Conservation (phyloP, 345 rosid species). For the Salix suchowensis region DNA sequence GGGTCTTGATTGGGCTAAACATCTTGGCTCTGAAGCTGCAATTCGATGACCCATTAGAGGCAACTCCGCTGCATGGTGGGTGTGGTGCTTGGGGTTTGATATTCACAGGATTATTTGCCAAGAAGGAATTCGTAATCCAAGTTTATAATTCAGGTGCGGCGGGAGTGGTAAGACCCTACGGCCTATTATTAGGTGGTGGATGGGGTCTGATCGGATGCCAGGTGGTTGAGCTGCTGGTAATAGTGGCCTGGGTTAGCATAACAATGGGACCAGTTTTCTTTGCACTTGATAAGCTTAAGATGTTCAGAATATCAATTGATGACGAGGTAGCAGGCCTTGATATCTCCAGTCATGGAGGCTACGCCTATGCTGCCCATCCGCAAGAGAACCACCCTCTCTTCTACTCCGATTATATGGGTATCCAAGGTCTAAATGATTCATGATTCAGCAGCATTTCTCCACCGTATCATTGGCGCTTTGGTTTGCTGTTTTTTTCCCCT, state of each 20-base stretch:
- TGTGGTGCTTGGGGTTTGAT: slow-evolving; percentile 65
- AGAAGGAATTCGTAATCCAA: slow-evolving; percentile 52
- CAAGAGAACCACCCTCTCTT: slow-evolving; percentile 35
- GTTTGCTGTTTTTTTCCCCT: background rate
- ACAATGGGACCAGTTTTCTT: slow-evolving; percentile 62
- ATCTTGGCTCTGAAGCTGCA: slow-evolving; percentile 29
- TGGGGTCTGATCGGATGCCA: slow-evolving; percentile 53
- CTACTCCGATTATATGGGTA: slow-evolving; percentile 30
- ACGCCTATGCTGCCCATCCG: slow-evolving; percentile 38
- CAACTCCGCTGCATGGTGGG: slow-evolving; percentile 56
- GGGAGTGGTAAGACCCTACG: slow-evolving; percentile 39
- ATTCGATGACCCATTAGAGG: slow-evolving; percentile 63
- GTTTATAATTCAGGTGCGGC: slow-evolving; percentile 41
- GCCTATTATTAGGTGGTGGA: slow-evolving; percentile 58
- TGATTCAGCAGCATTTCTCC: background rate
- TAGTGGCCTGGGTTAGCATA: slow-evolving; percentile 40
- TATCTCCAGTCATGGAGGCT: slow-evolving; percentile 57
- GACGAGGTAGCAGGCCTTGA: slow-evolving; percentile 59
- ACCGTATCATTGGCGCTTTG: background rate
- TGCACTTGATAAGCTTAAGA: slow-evolving; percentile 37
- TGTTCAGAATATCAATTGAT: slow-evolving; percentile 41
- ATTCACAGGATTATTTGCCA: slow-evolving; percentile 57
- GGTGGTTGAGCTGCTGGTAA: slow-evolving; percentile 38
- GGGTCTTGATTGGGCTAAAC: slow-evolving; percentile 54
- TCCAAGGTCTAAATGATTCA: slow-evolving; percentile 24